Base-by-base conservation (phyloP, 1,139 yeast genomes). In the Saccharomyces hybrid region DNA sequence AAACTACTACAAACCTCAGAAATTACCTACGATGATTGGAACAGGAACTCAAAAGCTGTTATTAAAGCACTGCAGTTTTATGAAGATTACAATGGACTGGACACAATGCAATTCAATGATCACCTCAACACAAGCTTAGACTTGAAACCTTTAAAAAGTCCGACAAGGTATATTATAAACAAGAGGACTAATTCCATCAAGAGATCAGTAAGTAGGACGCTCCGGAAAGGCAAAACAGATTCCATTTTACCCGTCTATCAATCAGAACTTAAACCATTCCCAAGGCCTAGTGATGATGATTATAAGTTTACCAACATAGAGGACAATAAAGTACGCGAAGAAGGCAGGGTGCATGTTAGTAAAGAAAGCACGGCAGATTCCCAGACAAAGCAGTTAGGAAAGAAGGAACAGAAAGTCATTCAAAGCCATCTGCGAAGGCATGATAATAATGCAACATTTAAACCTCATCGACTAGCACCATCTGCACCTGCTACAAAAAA, bases 61-160 rank as follows among this genome's bases (percentile, higher is more conserved):
- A 89, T 91, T 61, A 96, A 90, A 65, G 98, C 89, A 2, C 80
- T 91, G 66, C 95, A 88, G 61, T 91, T 93, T 67, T 88, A 88
- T 67, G 73, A 70, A 54, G 73, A 69, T 59, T 72, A 68, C 46
- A 63, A 61, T 42, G 72, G 74, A 44, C 53, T 55, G 9, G 44
- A 20, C 11, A 38, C 26, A 9, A 38, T 38, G 9, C 26, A 16
- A 11, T 20, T 13, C 44, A 11, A 38, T 9, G 6, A 20, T 9
- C 9, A 38, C 6, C 9, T 25, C n/a, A 16, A 38, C 9, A 16
- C 25, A 38, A 20, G 44, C 20, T 8, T 16, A 38, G 26, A 20
- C 11, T 16, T 38, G 26, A 38, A 38, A 26, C 44, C 44, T 38
- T 20, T 38, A 5, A 38, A 38, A 20, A 38, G 25, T 9, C 25